phyloP scores from a whole-genome alignment of 805 yeast genomes.

The Candida orba region DNA sequence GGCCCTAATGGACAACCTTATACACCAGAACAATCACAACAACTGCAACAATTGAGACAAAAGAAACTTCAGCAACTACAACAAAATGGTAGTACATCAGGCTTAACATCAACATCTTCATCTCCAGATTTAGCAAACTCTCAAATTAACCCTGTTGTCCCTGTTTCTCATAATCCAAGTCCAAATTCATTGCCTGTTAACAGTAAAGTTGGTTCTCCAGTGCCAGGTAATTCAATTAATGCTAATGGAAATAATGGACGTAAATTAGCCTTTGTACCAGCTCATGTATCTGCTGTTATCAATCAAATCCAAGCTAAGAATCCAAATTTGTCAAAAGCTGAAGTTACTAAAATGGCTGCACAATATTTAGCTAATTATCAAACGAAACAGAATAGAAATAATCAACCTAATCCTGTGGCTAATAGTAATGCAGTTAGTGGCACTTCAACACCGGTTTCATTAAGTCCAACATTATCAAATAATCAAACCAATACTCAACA shows the following conservation, averaged over 20 bases:
- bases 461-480: neutral
- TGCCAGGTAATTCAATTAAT: neutral
- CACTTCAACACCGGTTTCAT: neutral
- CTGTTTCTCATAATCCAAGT: slow-evolving; percentile 9
- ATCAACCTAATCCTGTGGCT: neutral
- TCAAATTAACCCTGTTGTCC: slow-evolving; percentile 6
- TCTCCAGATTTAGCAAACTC: slow-evolving; percentile 13
- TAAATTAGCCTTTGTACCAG: slow-evolving; percentile 37
- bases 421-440: no score
- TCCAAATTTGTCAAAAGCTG: slow-evolving; percentile 55
- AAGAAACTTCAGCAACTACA: slow-evolving; percentile 14
- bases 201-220: neutral
- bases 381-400: slow-evolving; percentile 30
- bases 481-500: neutral
- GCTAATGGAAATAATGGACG: slow-evolving; percentile 8
- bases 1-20: slow-evolving; percentile 49
- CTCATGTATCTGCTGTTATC: slow-evolving; percentile 60
- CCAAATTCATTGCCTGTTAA: slow-evolving; percentile 6
- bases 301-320: slow-evolving; percentile 59
- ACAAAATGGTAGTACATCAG: neutral
- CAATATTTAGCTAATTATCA: slow-evolving; percentile 53
- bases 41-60: slow-evolving; percentile 37
- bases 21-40: slow-evolving; percentile 56
- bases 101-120: slow-evolving; percentile 7
- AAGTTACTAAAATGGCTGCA: slow-evolving; percentile 60